phyloP scores from a whole-genome alignment of 768 basidiomycete species.

The Calocybe cyanea region DNA sequence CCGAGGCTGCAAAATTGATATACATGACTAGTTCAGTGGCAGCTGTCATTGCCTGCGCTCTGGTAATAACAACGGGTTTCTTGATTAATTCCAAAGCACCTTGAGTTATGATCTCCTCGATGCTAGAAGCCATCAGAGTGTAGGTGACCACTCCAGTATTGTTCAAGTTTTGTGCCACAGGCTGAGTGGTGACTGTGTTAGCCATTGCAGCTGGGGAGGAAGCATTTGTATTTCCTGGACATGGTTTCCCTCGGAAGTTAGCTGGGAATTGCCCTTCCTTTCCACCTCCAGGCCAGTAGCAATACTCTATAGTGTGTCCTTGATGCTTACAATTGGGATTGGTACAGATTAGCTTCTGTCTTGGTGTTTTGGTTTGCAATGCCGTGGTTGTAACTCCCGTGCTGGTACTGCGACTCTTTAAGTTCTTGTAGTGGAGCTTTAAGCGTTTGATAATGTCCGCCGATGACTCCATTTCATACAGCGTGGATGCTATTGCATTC shows the following conservation, averaged over 20 bases:
- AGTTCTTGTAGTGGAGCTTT: constrained; percentile 3
- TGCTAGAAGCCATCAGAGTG: background rate
- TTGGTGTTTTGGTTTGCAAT: background rate
- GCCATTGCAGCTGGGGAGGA: too few relatives aligned
- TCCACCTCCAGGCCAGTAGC: constrained; percentile 31
- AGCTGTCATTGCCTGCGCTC: background rate
- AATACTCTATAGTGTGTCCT: constrained; percentile 23
- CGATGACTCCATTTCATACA: constrained; percentile 8
- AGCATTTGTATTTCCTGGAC: background rate
- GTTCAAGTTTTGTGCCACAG: background rate
- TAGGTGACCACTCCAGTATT: constrained; percentile 8
- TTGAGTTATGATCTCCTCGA: too few relatives aligned
- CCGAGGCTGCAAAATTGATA: constrained; percentile 15
- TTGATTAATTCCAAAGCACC: too few relatives aligned
- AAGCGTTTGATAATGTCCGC: constrained; percentile 11
- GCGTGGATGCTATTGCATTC: constrained; percentile 14
- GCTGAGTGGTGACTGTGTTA: background rate
- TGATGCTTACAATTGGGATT: constrained; percentile 22
- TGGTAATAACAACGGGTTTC: too few relatives aligned
- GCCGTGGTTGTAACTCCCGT: background rate
- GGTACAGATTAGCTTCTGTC: constrained; percentile 5
- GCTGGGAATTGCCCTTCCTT: constrained; percentile 32
- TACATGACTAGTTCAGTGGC: constrained; percentile 16
- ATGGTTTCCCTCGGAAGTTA: constrained; percentile 13
- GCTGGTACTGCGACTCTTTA: background rate